phyloP scores from a whole-genome alignment of 2,329 filamentous ascomycete genomes.

The Neofusicoccum kwambonambiense region DNA sequence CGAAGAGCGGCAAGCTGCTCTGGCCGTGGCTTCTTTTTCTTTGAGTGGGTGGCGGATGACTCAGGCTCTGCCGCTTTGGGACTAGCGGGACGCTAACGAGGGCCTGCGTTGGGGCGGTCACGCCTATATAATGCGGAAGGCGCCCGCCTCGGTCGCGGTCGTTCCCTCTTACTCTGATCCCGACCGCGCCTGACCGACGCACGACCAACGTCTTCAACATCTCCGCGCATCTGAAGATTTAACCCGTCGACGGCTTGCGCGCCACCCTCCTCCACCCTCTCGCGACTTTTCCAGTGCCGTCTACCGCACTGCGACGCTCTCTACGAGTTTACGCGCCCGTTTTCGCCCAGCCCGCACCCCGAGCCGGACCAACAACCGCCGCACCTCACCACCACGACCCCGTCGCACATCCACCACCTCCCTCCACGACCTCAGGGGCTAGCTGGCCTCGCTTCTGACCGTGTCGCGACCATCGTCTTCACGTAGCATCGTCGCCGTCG shows the following conservation, averaged over 20 bases:
- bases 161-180: too few relatives aligned
- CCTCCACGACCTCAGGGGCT: conserved; percentile 34
- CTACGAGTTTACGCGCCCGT: conserved; percentile 3
- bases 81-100: not conserved
- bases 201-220: not conserved
- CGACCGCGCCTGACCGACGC: not conserved
- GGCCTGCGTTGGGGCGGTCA: not conserved
- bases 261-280: not conserved
- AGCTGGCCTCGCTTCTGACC: conserved; percentile 44
- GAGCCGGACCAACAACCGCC: not conserved
- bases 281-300: conserved; percentile 3
- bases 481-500: conserved; percentile 26
- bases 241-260: not conserved
- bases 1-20: not conserved
- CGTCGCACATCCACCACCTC: not conserved
- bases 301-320: conserved; percentile 10
- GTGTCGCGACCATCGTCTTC: conserved; percentile 11
- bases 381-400: not conserved
- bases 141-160: too few relatives aligned
- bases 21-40: too few relatives aligned
- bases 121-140: too few relatives aligned
- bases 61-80: not conserved
- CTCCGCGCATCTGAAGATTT: not conserved
- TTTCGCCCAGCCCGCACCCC: not conserved
- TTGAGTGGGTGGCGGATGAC: not conserved